Base-by-base conservation (phyloP, 2,329 filamentous ascomycete genomes). In the Beauveria scarabaeidicola region DNA sequence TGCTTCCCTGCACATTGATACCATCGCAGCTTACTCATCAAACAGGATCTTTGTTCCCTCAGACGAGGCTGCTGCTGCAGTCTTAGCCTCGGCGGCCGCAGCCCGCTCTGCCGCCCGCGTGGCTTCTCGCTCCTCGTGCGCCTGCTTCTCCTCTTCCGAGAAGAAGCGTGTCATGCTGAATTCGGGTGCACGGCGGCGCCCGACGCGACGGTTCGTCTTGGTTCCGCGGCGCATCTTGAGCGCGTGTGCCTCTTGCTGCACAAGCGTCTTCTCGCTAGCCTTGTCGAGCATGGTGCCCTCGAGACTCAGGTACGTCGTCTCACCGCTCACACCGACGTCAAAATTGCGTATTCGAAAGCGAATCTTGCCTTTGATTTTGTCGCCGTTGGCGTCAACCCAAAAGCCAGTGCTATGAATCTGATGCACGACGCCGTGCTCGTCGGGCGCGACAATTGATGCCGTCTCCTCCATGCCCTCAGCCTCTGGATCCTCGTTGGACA, bases 331-430 rank as follows among this genome's bases (percentile, higher is more conserved):
- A 29, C 86, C 88, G 1, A 89, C 87, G 66, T 97, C 92, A 63
- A 94, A 90, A 70, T 95, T 90, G 65, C 87, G 85, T 69, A 97
- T 90, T 64, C 86, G 82, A 74, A 96, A 96, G 57, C 81, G 81
- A 41, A 95, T 73, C 67, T 82, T 83, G 13, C 89, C 88, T 59
- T 83, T 81, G 59, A 97, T 80, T 64, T 82, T 86, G 40, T 84
- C 78, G 1, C 90, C 91, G 4, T 79, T 75, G 3, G 78, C 85
- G 71, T 95, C 86, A 43, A 87, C 81, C 84, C 90, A 97, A 73
- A 90, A 88, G 1, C 83, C 91, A 0, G 80, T 82, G 71, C 74
- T 79, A 70, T 79, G 82, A 63, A 79, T 78, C 68, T 76, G 78
- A 61, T 69, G 75, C 59, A 77, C 74, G 25, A 83, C 81, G 48